Conservation (phyloP, 768 basidiomycete species). For the Tylopilus subfusipes region DNA sequence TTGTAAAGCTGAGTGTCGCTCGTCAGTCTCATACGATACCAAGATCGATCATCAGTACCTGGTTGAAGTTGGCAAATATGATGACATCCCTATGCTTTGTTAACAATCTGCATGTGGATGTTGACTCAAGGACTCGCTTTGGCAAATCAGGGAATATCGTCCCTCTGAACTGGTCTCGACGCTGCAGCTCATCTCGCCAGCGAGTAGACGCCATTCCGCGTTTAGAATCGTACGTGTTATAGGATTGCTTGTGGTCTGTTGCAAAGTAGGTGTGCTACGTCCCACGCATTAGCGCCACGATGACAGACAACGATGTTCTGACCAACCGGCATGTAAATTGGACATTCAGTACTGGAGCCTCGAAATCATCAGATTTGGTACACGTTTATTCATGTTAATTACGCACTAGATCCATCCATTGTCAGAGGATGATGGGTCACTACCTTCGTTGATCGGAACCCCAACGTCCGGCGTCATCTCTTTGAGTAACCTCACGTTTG, state of each 20-base stretch:
- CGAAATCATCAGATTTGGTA: slow-evolving; percentile 3
- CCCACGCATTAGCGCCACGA: not conserved
- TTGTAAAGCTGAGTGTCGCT: slow-evolving; percentile 40
- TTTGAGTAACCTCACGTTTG: not conserved
- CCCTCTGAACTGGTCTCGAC: slow-evolving; percentile 36
- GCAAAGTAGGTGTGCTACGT: slow-evolving; percentile 46
- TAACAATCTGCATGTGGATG: not conserved
- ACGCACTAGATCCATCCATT: slow-evolving; percentile 46
- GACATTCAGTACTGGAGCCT: slow-evolving; percentile 37
- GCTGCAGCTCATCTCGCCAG: slow-evolving; percentile 40
- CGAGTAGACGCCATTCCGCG: slow-evolving; percentile 17
- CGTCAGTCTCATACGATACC: slow-evolving; percentile 6
- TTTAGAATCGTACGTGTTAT: slow-evolving; percentile 17
- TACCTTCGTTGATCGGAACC: slow-evolving; percentile 35
- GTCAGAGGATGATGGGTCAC: slow-evolving; percentile 39
- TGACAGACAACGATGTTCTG: not conserved
- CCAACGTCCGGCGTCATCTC: slow-evolving; percentile 20
- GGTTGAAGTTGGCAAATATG: slow-evolving; percentile 54
- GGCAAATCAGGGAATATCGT: slow-evolving; percentile 43
- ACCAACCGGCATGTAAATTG: slow-evolving; percentile 46
- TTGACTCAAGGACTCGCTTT: slow-evolving; percentile 27
- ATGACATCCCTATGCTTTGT: slow-evolving; percentile 34
- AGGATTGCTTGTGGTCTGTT: slow-evolving; percentile 49
- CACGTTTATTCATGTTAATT: not conserved
- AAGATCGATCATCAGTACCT: slow-evolving; percentile 31